Conservation (phyloP, 2,329 filamentous ascomycete species). For the Paracorniculantispora psalliotae region DNA sequence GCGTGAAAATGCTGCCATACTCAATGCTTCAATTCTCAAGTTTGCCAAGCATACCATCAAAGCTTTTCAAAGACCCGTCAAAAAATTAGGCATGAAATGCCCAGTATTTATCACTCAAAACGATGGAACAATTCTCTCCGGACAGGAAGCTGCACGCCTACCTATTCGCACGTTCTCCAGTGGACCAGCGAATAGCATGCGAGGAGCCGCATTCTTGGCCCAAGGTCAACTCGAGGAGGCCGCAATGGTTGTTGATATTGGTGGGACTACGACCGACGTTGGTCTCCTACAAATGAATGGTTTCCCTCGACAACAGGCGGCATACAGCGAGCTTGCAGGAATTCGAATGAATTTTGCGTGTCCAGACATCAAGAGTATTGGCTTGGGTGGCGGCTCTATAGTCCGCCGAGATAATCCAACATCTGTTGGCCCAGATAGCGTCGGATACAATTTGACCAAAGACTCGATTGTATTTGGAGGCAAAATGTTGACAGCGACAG, state of each 20-base stretch:
- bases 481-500: conserved; percentile 53
- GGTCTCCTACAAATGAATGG: conserved; percentile 56
- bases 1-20: conserved; percentile 59
- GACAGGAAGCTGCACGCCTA: conserved; percentile 46
- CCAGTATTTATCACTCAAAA: conserved; percentile 60
- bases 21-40: conserved; percentile 57
- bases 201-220: conserved; percentile 56
- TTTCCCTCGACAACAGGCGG: conserved; percentile 58
- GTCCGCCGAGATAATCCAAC: conserved; percentile 37
- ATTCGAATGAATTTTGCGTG: conserved; percentile 58
- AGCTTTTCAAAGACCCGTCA: conserved; percentile 49
- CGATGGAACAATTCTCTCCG: conserved; percentile 56
- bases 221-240: conserved; percentile 32
- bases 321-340: conserved; percentile 57
- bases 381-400: conserved; percentile 54
- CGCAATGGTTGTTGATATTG: conserved; percentile 60
- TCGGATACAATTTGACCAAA: conserved; percentile 51
- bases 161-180: conserved; percentile 60
- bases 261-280: conserved; percentile 62
- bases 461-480: conserved; percentile 55
- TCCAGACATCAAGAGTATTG: conserved; percentile 55
- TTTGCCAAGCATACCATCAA: conserved; percentile 54
- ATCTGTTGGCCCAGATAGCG: conserved; percentile 56
- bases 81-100: conserved; percentile 43
- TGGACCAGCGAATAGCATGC: conserved; percentile 60